These are phyloP conservation scores for Scleroderma citrinum DNA, from an alignment of 768 basidiomycete genomes.

Conservation along the genomic window DNA sequence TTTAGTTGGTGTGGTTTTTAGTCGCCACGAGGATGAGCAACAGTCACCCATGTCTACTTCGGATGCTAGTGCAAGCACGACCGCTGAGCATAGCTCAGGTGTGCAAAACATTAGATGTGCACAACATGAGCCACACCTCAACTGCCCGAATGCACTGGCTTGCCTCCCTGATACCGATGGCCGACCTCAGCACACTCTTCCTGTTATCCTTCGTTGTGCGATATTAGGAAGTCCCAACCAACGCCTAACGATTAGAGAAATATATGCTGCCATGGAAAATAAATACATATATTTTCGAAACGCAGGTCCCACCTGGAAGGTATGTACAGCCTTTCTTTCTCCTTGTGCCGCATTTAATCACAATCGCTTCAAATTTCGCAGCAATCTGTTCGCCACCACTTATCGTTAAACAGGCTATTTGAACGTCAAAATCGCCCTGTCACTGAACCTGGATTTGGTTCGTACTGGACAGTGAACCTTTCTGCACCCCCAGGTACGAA, in stretches of 20 bases:
- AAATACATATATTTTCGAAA: slow-evolving; percentile 80
- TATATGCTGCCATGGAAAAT: slow-evolving; percentile 81
- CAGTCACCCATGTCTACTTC: slow-evolving; percentile 31
- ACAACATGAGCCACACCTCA: slow-evolving; percentile 59
- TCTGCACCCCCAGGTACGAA: slow-evolving; percentile 82
- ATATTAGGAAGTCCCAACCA: slow-evolving; percentile 73
- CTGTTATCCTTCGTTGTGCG: slow-evolving; percentile 78
- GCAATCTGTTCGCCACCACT: slow-evolving; percentile 87
- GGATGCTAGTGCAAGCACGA: slow-evolving; percentile 27
- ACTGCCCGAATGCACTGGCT: slow-evolving; percentile 71
- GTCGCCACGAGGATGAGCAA: slow-evolving; percentile 21
- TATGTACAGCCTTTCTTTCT: slow-evolving; percentile 23
- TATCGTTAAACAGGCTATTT: slow-evolving; percentile 76
- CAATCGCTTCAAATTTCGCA: slow-evolving; percentile 25
- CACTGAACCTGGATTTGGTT: slow-evolving; percentile 82
- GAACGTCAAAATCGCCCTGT: slow-evolving; percentile 78
- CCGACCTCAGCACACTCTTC: slow-evolving; percentile 78
- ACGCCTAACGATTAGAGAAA: slow-evolving; percentile 77
- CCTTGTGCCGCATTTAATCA: background rate
- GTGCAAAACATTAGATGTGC: slow-evolving; percentile 23
- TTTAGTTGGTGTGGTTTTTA: slow-evolving; percentile 24
- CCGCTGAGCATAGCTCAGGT: slow-evolving; percentile 14
- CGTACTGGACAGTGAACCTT: slow-evolving; percentile 88
- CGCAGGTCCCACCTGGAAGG: slow-evolving; percentile 84
- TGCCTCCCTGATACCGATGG: slow-evolving; percentile 77